These are phyloP conservation scores for Thelonectria blattea DNA, from an alignment of 2,329 filamentous ascomycete species.

Conservation along the genomic window DNA sequence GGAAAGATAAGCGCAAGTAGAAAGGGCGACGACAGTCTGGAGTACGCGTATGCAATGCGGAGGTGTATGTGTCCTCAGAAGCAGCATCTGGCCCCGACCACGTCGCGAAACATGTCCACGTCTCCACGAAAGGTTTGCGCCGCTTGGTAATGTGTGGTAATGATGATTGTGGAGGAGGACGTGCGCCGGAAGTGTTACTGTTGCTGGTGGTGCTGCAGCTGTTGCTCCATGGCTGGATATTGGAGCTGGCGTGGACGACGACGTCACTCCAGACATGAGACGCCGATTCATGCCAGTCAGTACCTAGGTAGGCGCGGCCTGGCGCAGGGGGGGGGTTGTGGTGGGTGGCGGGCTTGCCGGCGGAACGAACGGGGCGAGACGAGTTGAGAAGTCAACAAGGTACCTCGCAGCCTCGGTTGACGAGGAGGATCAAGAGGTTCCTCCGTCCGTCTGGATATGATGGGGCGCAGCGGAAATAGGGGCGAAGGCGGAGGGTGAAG, in stretches of 20 bases:
- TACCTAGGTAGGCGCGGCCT: conserved; percentile 2
- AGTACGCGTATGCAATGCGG: conserved; percentile 33
- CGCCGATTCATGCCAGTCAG: conserved; percentile 39
- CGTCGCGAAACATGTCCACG: conserved; percentile 34
- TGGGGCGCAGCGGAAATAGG: neutral
- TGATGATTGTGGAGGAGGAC: neutral
- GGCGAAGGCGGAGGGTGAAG: neutral
- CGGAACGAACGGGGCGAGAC: conserved; percentile 4
- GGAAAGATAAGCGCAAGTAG: conserved; percentile 35
- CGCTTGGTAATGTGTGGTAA: neutral
- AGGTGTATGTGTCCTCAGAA: conserved; percentile 33
- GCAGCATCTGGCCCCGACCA: conserved; percentile 33
- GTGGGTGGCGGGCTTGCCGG: neutral
- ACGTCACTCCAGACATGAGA: conserved; percentile 39
- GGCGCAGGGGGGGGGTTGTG: conserved; percentile 7
- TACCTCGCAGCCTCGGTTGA: neutral
- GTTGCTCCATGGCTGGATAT: conserved; percentile 1
- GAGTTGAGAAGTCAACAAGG: conserved; percentile 4
- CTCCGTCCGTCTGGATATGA: neutral
- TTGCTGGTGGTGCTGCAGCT: too few species aligned
- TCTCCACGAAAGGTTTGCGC: conserved; percentile 28
- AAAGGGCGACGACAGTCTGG: conserved; percentile 33
- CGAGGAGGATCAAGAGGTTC: neutral
- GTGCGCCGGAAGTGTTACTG: neutral
- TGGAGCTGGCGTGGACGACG: conserved; percentile 25